These are phyloP conservation scores for Zopfochytrium polystomum DNA, from an alignment of 371 early-diverging fungal species.

Conservation along the genomic window DNA sequence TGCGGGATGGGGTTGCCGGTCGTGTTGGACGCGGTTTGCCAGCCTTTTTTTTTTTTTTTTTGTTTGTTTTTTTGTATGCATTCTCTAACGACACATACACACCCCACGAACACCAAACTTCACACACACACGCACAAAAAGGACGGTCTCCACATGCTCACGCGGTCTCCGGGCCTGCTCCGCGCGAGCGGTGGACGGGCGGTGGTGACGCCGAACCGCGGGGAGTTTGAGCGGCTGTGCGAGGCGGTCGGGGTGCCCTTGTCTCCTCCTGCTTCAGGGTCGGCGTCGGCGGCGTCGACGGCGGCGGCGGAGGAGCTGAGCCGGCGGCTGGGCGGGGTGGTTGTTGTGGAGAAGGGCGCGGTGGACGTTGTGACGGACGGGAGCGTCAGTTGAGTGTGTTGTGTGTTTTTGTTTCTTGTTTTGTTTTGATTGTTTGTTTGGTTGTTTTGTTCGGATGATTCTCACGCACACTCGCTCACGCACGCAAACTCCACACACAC, in stretches of 20 bases:
- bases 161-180: too few relatives aligned
- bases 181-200: too few relatives aligned
- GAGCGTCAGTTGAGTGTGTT: conserved; percentile 48
- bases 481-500: too few relatives aligned
- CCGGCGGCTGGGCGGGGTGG: conserved; percentile 58
- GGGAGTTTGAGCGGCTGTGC: conserved; percentile 82
- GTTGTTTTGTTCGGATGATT: conserved; percentile 8
- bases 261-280: neutral
- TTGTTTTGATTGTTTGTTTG: too few relatives aligned
- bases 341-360: conserved; percentile 82
- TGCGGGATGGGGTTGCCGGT: conserved; percentile 64
- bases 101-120: too few relatives aligned
- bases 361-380: conserved; percentile 80
- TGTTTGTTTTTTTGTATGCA: too few relatives aligned
- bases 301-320: conserved; percentile 34
- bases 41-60: neutral
- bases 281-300: neutral
- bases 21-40: conserved; percentile 88
- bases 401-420: neutral
- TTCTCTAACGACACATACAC: too few relatives aligned
- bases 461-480: conserved; percentile 1
- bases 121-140: too few relatives aligned
- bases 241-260: conserved; percentile 39
- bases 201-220: conserved; percentile 88
- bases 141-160: too few relatives aligned